A percentile compares a stretch with the other conserved stretches of the same genome.
Conservation (phyloP, 208 protist genomes). For the Acanthamoeba lenticulata region DNA sequence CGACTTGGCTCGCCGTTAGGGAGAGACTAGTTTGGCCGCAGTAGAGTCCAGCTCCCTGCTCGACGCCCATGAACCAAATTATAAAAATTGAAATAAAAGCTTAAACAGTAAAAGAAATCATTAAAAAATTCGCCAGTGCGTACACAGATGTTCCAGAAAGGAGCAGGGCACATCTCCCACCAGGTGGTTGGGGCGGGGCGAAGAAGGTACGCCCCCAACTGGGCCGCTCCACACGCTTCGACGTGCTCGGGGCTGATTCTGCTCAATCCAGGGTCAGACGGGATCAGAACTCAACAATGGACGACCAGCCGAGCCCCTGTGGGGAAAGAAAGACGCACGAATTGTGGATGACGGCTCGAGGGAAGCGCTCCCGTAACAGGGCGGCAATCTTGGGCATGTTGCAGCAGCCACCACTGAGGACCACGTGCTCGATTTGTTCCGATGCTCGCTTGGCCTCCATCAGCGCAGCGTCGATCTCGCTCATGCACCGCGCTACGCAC, state of each 20-base stretch:
- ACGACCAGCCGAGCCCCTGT: too few relatives aligned
- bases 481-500: neutral
- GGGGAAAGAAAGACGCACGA: neutral
- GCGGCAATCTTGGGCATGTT: neutral
- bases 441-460: neutral
- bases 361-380: neutral
- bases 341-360: neutral
- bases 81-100: neutral
- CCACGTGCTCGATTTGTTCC: neutral
- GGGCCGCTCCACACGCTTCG: neutral
- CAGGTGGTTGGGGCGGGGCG: neutral
- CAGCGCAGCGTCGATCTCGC: neutral
- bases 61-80: neutral
- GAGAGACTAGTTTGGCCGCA: neutral
- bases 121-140: neutral
- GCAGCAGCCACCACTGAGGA: neutral
- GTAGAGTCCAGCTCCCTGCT: neutral
- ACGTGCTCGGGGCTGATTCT: neutral
- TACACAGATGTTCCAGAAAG: neutral
- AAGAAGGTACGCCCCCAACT: neutral
- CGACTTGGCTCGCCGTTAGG: neutral
- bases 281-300: neutral
- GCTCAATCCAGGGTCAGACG: neutral
- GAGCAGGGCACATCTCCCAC: neutral
- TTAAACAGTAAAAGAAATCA: neutral